Conservation (phyloP, 805 yeast genomes). For the Lipomyces starkeyi region DNA sequence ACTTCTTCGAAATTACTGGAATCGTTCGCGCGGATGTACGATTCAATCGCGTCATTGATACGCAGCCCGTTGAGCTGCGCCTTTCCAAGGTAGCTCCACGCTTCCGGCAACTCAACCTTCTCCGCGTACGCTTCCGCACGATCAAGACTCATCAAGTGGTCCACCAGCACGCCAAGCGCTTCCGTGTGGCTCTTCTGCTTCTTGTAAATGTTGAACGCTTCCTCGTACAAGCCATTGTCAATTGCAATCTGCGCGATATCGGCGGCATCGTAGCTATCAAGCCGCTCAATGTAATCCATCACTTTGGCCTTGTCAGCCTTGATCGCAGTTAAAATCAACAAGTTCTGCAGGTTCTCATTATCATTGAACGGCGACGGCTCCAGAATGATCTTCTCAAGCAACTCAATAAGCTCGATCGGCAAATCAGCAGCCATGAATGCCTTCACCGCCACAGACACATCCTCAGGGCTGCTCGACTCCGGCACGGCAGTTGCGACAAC, state of each 20-base stretch:
- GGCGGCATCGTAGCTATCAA: constrained; percentile 87
- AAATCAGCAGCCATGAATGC: constrained; percentile 95
- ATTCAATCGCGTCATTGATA: constrained; percentile 86
- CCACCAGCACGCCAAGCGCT: constrained; percentile 90
- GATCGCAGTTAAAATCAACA: constrained; percentile 90
- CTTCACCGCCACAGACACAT: constrained; percentile 89
- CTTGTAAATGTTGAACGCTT: constrained; percentile 90
- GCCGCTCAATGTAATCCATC: constrained; percentile 78
- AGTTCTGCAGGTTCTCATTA: constrained; percentile 92
- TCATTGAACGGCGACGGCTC: constrained; percentile 98
- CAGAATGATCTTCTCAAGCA: constrained; percentile 91
- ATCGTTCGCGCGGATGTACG: constrained; percentile 90
- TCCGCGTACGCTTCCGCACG: constrained; percentile 94
- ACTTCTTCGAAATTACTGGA: constrained; percentile 89
- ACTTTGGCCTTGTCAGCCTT: constrained; percentile 93
- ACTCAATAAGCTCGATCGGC: constrained; percentile 90
- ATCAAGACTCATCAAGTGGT: constrained; percentile 90
- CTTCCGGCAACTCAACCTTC: constrained; percentile 78
- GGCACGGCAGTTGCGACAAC: constrained; percentile 96
- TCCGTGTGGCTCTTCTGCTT: constrained; percentile 76
- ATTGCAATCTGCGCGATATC: constrained; percentile 93
- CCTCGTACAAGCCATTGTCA: constrained; percentile 87
- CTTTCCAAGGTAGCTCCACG: constrained; percentile 94
- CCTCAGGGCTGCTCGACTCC: constrained; percentile 89
- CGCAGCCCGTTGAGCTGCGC: constrained; percentile 95